Conservation (phyloP, 352 stramenopile species). For the Globisporangium paroecandrum region DNA sequence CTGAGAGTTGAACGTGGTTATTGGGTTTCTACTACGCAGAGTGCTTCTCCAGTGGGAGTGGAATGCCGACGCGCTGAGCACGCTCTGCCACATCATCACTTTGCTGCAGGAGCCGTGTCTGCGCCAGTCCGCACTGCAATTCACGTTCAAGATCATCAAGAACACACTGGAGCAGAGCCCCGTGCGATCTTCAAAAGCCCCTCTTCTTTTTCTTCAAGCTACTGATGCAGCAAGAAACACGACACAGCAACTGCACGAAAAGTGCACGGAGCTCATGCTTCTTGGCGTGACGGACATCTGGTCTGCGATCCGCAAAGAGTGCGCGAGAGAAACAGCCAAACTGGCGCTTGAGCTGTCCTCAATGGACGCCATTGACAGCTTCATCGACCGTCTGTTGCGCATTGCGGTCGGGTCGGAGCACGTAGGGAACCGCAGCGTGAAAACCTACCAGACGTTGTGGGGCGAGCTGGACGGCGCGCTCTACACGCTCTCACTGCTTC, state of each 20-base stretch:
- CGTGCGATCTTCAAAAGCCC: background rate
- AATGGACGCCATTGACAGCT: conserved; percentile 29
- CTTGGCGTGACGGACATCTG: conserved; percentile 62
- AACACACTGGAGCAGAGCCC: background rate
- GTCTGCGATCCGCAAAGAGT: conserved; percentile 65
- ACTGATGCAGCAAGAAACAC: background rate
- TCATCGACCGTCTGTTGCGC: conserved; percentile 41
- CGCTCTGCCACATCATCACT: conserved; percentile 20
- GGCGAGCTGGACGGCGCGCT: conserved; percentile 50
- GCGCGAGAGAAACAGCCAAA: conserved; percentile 16
- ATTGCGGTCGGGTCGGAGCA: conserved; percentile 25
- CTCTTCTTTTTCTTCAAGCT: too few relatives aligned
- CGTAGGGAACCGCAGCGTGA: conserved; percentile 20
- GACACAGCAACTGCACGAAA: background rate
- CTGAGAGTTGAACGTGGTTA: too few relatives aligned
- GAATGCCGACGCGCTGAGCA: conserved; percentile 13
- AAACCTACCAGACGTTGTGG: conserved; percentile 30
- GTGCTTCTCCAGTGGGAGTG: conserved; percentile 23
- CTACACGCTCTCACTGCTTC: conserved; percentile 30
- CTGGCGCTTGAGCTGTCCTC: conserved; percentile 33
- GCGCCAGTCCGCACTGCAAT: conserved; percentile 33
- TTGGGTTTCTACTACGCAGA: background rate
- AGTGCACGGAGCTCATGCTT: conserved; percentile 29
- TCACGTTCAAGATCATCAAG: conserved; percentile 29
- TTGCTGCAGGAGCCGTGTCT: conserved; percentile 37